Conservation (phyloP, 331 rosid species). For the Phaseolus coccineus region DNA sequence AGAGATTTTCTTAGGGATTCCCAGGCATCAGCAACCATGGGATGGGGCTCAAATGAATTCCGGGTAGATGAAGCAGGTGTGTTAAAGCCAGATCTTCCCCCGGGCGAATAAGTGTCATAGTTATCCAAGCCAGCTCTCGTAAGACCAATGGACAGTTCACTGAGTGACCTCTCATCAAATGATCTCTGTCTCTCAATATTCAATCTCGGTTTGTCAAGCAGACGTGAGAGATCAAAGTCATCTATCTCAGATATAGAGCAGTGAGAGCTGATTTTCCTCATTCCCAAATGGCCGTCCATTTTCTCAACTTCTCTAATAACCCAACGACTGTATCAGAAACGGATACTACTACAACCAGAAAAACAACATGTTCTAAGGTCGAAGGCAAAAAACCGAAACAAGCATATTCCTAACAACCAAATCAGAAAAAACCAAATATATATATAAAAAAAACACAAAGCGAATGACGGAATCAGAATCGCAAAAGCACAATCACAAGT, state of each 20-base stretch:
- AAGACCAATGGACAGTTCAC: constrained; percentile 82
- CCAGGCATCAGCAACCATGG: constrained; percentile 99
- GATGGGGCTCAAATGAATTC: constrained; percentile 95
- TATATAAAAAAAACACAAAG: neutral
- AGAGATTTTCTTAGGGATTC: constrained; percentile 88
- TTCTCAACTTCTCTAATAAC: constrained; percentile 43
- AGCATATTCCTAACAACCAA: constrained; percentile 19
- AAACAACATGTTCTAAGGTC: constrained; percentile 30
- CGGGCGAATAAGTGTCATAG: constrained; percentile 82
- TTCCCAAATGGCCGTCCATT: constrained; percentile 75
- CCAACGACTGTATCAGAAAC: constrained; percentile 27
- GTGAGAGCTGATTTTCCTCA: constrained; percentile 77
- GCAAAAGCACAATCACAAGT: constrained; percentile 32
- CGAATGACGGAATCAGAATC: constrained; percentile 35
- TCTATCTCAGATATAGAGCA: constrained; percentile 93
- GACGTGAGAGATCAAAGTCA: constrained; percentile 80
- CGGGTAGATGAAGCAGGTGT: constrained; percentile 93
- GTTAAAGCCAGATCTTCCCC: constrained; percentile 88
- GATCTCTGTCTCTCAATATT: constrained; percentile 95
- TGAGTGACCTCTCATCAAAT: constrained; percentile 94
- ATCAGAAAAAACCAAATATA: neutral
- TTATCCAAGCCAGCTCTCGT: constrained; percentile 70
- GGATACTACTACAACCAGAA: constrained; percentile 44
- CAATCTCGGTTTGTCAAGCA: constrained; percentile 81
- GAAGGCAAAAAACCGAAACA: constrained; percentile 32